Evolutionary conservation across 2,329 filamentous ascomycete genomes (phyloP), one percentile per base, ranked within the genome.

Genomic region (Fusarium nurragi): DNA sequence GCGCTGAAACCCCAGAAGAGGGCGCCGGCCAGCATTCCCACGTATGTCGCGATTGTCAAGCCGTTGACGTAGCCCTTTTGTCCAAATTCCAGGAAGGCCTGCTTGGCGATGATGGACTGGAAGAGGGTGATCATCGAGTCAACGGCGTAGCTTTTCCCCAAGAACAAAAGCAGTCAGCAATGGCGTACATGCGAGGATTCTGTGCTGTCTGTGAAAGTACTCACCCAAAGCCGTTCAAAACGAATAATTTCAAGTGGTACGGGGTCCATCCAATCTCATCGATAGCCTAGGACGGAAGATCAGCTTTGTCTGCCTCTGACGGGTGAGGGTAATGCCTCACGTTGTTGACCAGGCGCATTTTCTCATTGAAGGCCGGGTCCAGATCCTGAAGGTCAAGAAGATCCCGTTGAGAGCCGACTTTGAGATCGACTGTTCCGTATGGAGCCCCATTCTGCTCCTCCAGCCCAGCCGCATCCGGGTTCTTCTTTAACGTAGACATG

Each of bases 301-400:
- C 9, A 34, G 32, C 16, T 34, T 6, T 34, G 7, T 18, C 7
- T 34, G 7, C 10, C 7, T n/a, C 7, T 34, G 7, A n/a, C 7
- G 8, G 30, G 6, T 13, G 5, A 13, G 0, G 1, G 8, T 30
- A 0, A 6, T 5, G 9, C 8, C 49, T 36, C 22, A 86, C 86
- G 74, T 91, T 84, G 72, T 91, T 91, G 59, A 91, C 83, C 25
- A 91, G 78, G 67, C 88, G 83, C 87, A 90, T 91, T 74, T 91
- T 90, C 37, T 83, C 83, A 67, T 54, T 40, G 21, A 54, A 54
- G 4, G 51, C 51, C 6, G 51, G 51, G 11, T 54, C 51, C 0
- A 54, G 25, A 22, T 54, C 51, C 2, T 51, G 21, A 0, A 54
- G 0, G n/a, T 54, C 36, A 0, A 51, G 50, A 3, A 54, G 44